Evolutionary conservation across 169 alveolate genomes (phyloP).

Genomic region (Plasmodium ovale): DNA sequence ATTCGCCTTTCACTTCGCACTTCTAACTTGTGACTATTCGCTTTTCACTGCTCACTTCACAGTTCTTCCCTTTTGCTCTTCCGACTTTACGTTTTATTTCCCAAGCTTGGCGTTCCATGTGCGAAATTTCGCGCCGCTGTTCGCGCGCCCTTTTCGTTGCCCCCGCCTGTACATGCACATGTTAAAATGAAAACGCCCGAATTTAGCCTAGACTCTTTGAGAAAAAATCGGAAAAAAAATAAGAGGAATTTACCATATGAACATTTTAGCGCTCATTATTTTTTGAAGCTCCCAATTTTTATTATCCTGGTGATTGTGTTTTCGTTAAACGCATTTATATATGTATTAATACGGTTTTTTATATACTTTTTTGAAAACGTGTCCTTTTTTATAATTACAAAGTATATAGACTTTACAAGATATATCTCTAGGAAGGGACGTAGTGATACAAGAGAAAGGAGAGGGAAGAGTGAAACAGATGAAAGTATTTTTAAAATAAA

Average conservation of each 20-base stretch:
- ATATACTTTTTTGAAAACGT: constrained; percentile 44
- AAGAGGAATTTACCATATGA: constrained; percentile 32
- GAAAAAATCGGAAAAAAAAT: constrained; percentile 32
- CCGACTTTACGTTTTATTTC: too few relatives aligned
- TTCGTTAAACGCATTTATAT: constrained; percentile 57
- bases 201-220: constrained; percentile 71
- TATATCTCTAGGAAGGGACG: neutral
- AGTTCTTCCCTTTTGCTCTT: too few relatives aligned
- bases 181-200: constrained; percentile 72
- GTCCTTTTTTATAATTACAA: constrained; percentile 41
- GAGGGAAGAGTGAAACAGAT: neutral
- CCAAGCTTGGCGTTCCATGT: too few relatives aligned
- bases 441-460: neutral
- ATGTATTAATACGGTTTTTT: constrained; percentile 40
- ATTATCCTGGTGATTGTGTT: constrained; percentile 51
- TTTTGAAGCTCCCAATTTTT: constrained; percentile 59
- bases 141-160: too few relatives aligned
- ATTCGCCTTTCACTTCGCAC: too few relatives aligned
- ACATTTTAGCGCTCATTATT: constrained; percentile 51
- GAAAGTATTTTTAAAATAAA: constrained; percentile 56
- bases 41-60: too few relatives aligned
- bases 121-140: too few relatives aligned
- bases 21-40: too few relatives aligned
- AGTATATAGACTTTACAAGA: constrained; percentile 33
- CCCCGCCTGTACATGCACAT: neutral